Evolutionary conservation across 768 basidiomycete genomes (phyloP), one percentile per base, ranked within the genome.

Genomic region (Rhodotorula toruloides): DNA sequence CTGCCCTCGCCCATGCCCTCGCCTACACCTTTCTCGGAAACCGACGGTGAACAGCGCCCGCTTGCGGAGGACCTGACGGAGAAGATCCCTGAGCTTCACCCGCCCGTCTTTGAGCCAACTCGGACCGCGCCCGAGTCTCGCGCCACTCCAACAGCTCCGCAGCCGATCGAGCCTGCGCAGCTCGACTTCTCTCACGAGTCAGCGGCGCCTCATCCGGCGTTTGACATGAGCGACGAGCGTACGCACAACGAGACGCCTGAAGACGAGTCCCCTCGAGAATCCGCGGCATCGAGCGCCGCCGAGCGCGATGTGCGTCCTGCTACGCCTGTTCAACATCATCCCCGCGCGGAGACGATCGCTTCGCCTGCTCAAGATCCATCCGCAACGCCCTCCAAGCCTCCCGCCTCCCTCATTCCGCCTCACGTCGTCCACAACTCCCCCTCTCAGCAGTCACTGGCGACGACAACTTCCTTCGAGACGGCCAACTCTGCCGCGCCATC

Each of bases 401-500:
- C 53, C n/a, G 4, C 19, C 11, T 16, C 40, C n/a, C 54, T 3
- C 1, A 17, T 1, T 4, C 37, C 29, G 10, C 44, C 56, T 21
- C 55, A 44, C 6, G 10, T 43, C 19, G 8, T 54, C 17, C 52
- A 43, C 44, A 13, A 10, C 36, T 47, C 44, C 5, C n/a, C 52
- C 4, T 54, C 53, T 17, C 10, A 16, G 34, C 11, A 44, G 27
- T 62, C 61, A 27, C 12, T 62, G 5, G 32, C 61, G 34, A 62
- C 53, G 36, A 40, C 53, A 27, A 54, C 43, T 44, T 54, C 43
- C 34, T 62, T 62, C 44, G 34, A 62, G 53, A 62, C 61, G 36
- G 61, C 61, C 44, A 53, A 39, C 4, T 62, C 61, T 43, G 43
- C n/a, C 16, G 55, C 29, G 6, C 40, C 32, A 7, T 42, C 56